Evolutionary conservation across 495 filamentous ascomycete genomes (phyloP).

Genomic region (Penicillium lagena): DNA sequence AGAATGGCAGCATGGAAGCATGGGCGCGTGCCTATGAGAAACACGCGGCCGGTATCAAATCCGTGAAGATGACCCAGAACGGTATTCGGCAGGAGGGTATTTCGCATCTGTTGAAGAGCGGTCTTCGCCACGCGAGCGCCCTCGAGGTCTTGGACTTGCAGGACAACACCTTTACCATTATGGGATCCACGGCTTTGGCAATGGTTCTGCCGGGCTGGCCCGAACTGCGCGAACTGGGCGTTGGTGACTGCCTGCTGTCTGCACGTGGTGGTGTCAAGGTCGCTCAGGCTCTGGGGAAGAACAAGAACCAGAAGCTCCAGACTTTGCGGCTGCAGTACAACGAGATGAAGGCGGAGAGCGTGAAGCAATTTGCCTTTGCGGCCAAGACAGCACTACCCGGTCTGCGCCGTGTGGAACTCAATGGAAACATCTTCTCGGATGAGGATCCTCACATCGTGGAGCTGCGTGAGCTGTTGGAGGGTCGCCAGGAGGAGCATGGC

Average conservation of each 20-base stretch:
- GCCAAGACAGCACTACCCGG: slow-evolving; percentile 58
- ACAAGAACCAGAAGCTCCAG: slow-evolving; percentile 70
- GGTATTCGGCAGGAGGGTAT: slow-evolving; percentile 94
- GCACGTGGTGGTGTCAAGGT: slow-evolving; percentile 72
- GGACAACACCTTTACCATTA: slow-evolving; percentile 91
- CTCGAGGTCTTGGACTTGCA: slow-evolving; percentile 82
- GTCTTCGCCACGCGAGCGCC: slow-evolving; percentile 57
- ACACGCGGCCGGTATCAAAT: slow-evolving; percentile 66
- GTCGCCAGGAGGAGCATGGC: slow-evolving; percentile 52
- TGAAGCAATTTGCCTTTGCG: slow-evolving; percentile 62
- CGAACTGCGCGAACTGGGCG: slow-evolving; percentile 72
- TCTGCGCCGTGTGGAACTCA: slow-evolving; percentile 80
- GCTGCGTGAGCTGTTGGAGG: slow-evolving; percentile 43
- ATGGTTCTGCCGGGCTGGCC: slow-evolving; percentile 68
- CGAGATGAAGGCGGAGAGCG: slow-evolving; percentile 71
- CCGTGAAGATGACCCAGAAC: slow-evolving; percentile 97
- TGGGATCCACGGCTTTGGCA: slow-evolving; percentile 72
- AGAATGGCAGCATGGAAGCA: slow-evolving; percentile 91
- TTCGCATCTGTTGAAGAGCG: slow-evolving; percentile 65
- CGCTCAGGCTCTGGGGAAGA: slow-evolving; percentile 63
- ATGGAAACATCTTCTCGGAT: slow-evolving; percentile 91
- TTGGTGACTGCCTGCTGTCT: slow-evolving; percentile 81
- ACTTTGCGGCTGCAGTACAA: slow-evolving; percentile 86
- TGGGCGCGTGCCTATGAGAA: slow-evolving; percentile 84
- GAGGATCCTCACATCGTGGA: slow-evolving; percentile 61